Evolutionary conservation across 73 alveolate species (phyloP).

Genomic region (Durusdinium trenchii): DNA sequence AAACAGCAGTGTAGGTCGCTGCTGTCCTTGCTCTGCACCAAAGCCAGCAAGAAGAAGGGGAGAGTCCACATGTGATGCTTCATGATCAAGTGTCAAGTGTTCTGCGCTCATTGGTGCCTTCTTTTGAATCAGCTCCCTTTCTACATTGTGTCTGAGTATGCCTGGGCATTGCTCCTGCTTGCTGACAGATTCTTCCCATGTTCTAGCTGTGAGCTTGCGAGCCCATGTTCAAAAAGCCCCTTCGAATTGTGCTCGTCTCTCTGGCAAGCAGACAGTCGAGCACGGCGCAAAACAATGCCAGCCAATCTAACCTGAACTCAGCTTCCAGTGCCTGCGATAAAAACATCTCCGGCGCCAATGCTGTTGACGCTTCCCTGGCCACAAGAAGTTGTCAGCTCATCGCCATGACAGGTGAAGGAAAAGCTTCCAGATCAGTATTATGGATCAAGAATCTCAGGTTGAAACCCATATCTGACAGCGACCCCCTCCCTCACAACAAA

Average conservation of each 20-base stretch:
- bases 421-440: too few species aligned
- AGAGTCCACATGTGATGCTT: not conserved
- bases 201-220: not conserved
- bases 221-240: too few species aligned
- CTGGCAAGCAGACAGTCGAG: too few species aligned
- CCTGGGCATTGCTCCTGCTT: too few species aligned
- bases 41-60: not conserved
- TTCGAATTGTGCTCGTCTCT: too few species aligned
- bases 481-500: too few species aligned
- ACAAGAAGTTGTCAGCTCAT: not conserved
- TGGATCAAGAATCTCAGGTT: too few species aligned
- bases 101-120: not conserved
- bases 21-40: too few species aligned
- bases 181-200: not conserved
- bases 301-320: not conserved
- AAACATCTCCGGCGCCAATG: constrained; percentile 92
- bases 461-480: too few species aligned
- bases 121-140: too few species aligned
- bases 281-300: not conserved
- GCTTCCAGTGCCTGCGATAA: constrained; percentile 54
- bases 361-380: constrained; percentile 51
- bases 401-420: too few species aligned
- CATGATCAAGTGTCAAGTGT: not conserved
- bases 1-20: constrained; percentile 48
- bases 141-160: too few species aligned